Base-by-base conservation (phyloP, 2,329 filamentous ascomycete genomes). In the Lecanosticta acicola region DNA sequence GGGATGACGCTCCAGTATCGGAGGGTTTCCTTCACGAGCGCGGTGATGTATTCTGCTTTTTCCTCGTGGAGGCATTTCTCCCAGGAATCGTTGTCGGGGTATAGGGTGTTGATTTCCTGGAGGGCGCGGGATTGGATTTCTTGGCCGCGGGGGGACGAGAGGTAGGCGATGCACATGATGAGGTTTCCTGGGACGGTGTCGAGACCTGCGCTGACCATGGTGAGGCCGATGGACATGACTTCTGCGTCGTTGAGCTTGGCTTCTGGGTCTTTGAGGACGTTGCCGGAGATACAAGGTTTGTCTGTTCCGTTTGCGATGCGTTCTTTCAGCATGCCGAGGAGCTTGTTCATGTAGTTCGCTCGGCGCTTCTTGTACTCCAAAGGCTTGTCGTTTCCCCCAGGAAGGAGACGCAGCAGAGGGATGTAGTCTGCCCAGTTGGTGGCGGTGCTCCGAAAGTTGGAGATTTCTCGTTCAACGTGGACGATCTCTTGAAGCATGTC, bases 361-460 rank as follows among this genome's bases (percentile, higher is more conserved):
- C 86, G 74, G 16, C 86, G 74, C n/a, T 71, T 69, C 32, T 85
- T 77, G 66, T 82, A 87, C 49, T 81, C 78, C 5, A 76, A 68
- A 0, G 85, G 84, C 39, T 80, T 75, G 2, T 72, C 71, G 57
- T 80, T 87, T 52, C 75, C 75, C 24, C 73, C 78, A 2, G 81
- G 76, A 54, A 79, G 75, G 2, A 88, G 64, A 20, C 87, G 75
- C 49, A 93, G 63, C 3, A 90, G 59, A 0, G 87, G 85, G n/a
- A 93, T 79, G 55, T 91, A 91, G 59, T 93, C 87, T 59, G 63
- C 63, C 80, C 84, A 87, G 63, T 91, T 91, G 61, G 89, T 87
- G 57, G 83, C 87, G 0, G 85, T 91, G 19, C 80, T 85, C 39
- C 87, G 72, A 60, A 90, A 84, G 57, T 86, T 86, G 43, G 81